These are phyloP conservation scores for Davidsoniella virescens DNA, from an alignment of 2,329 filamentous ascomycete genomes.

Conservation along the genomic window DNA sequence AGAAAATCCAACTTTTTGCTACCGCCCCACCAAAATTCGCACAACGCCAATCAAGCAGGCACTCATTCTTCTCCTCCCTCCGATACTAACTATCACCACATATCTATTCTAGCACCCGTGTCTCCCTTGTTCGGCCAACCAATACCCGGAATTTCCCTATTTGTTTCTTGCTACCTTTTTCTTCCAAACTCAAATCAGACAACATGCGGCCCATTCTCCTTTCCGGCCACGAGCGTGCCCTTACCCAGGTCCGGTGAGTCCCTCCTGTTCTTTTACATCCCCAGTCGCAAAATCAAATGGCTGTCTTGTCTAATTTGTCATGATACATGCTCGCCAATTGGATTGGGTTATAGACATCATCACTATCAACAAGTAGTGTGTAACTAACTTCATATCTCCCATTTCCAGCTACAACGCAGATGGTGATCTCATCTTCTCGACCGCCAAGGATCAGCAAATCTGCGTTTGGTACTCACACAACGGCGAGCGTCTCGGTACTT, in stretches of 20 bases:
- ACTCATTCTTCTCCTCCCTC: conserved; percentile 10
- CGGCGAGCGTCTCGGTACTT: conserved; percentile 91
- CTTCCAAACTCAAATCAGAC: conserved; percentile 18
- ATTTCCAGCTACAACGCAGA: conserved; percentile 65
- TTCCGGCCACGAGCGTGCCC: conserved; percentile 88
- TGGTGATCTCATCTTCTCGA: conserved; percentile 92
- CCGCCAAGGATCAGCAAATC: conserved; percentile 89
- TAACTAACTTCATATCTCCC: conserved; percentile 12
- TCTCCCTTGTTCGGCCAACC: background rate
- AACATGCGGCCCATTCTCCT: conserved; percentile 95
- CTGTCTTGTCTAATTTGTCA: background rate
- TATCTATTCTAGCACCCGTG: background rate
- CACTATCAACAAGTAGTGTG: background rate
- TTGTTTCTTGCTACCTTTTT: conserved; percentile 1
- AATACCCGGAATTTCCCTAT: background rate
- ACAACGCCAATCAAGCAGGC: conserved; percentile 12
- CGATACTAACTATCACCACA: conserved; percentile 11
- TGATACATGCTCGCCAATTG: background rate
- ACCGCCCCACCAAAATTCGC: conserved; percentile 14
- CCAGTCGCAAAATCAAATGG: conserved; percentile 5
- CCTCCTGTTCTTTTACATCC: background rate
- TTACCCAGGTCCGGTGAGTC: conserved; percentile 78
- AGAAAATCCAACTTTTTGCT: conserved; percentile 13
- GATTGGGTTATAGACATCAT: background rate
- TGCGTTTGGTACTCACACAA: conserved; percentile 97